Conservation (phyloP, 1,284 basidiomycete species). For the Ustilago trichophora region DNA sequence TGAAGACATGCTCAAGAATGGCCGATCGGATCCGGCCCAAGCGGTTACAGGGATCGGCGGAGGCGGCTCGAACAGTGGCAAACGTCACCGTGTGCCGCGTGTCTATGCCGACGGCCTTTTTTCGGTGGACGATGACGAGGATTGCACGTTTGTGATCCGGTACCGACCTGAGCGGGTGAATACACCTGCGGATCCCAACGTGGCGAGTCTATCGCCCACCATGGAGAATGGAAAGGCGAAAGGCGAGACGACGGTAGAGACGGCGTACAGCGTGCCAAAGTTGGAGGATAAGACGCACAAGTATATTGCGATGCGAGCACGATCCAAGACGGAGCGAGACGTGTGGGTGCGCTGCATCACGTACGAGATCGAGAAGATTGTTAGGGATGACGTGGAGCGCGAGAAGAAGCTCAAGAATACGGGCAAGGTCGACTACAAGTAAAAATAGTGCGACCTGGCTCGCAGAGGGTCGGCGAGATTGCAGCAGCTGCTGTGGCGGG, state of each 20-base stretch:
- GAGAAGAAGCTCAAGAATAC: constrained; percentile 60
- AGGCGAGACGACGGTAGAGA: background rate
- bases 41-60: constrained; percentile 38
- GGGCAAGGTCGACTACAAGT: constrained; percentile 42
- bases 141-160: constrained; percentile 65
- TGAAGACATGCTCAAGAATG: constrained; percentile 51
- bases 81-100: constrained; percentile 54
- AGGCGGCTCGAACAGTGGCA: constrained; percentile 46
- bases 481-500: too few species aligned
- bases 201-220: constrained; percentile 8
- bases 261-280: constrained; percentile 68
- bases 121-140: constrained; percentile 62
- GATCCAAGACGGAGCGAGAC: constrained; percentile 82
- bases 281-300: constrained; percentile 74
- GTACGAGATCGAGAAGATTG: constrained; percentile 80
- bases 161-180: constrained; percentile 53
- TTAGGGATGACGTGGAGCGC: constrained; percentile 59
- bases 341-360: constrained; percentile 87
- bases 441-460: background rate
- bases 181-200: constrained; percentile 34
- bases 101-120: constrained; percentile 61
- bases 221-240: constrained; percentile 14
- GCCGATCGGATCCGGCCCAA: constrained; percentile 48
- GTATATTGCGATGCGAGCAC: constrained; percentile 75
- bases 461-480: too few species aligned